Percentiles rank a stretch among this genome's conserved stretches.
phyloP scores from a whole-genome alignment of 306 rosid species.

The Ormosia emarginata region DNA sequence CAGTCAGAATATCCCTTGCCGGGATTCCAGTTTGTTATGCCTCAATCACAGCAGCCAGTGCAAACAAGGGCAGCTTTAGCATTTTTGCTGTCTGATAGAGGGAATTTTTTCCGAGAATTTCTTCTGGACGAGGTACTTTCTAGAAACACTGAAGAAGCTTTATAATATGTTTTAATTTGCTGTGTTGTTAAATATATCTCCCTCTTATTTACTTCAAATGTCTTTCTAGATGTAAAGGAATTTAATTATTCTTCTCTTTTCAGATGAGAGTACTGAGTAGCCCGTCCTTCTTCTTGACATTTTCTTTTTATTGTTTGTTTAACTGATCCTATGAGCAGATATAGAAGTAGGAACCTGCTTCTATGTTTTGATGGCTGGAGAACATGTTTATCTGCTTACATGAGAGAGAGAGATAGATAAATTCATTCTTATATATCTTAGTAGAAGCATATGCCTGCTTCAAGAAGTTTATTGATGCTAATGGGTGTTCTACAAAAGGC shows the following conservation, averaged over 20 bases:
- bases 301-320: background rate
- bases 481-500: background rate
- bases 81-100: slow-evolving; percentile 85
- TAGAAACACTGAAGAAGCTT: slow-evolving; percentile 21
- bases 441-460: background rate
- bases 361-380: no score
- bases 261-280: background rate
- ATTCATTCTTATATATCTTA: background rate
- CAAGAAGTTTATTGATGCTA: background rate
- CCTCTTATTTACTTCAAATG: background rate
- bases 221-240: slow-evolving; percentile 1
- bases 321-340: background rate
- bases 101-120: slow-evolving; percentile 92
- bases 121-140: slow-evolving; percentile 90
- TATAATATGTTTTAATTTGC: slow-evolving; percentile 2
- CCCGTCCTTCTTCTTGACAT: background rate
- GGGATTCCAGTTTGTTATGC: slow-evolving; percentile 38
- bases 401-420: background rate
- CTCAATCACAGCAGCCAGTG: slow-evolving; percentile 56
- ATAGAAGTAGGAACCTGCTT: background rate
- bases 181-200: background rate
- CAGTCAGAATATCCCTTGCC: slow-evolving; percentile 48
- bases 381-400: background rate
- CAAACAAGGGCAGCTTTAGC: slow-evolving; percentile 93
- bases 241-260: background rate